These are phyloP conservation scores for Phytophthora lateralis DNA, from an alignment of 352 stramenopile species.

Conservation along the genomic window DNA sequence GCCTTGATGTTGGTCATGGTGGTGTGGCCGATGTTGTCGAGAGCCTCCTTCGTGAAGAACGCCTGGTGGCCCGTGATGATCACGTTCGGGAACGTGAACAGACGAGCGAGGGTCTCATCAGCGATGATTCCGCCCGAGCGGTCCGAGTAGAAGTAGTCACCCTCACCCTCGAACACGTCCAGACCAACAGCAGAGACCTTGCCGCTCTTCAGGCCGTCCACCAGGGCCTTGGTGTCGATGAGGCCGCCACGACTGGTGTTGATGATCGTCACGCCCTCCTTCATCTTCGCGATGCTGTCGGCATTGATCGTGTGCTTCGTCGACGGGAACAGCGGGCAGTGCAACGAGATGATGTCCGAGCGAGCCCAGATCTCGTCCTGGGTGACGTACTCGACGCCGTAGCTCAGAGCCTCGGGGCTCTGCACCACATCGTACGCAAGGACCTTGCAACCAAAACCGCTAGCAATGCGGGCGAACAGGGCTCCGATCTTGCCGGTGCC, in stretches of 20 bases:
- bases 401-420: constrained; percentile 40
- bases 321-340: constrained; percentile 73
- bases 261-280: constrained; percentile 85
- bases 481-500: constrained; percentile 57
- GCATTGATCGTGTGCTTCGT: constrained; percentile 86
- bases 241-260: constrained; percentile 87
- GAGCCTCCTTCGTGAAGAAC: constrained; percentile 73
- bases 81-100: constrained; percentile 78
- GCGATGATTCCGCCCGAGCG: constrained; percentile 57
- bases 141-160: constrained; percentile 76
- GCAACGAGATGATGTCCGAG: constrained; percentile 85
- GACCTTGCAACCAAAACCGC: constrained; percentile 38
- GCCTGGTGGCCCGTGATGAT: constrained; percentile 76
- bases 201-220: constrained; percentile 75
- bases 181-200: constrained; percentile 76
- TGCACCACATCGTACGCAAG: constrained; percentile 63
- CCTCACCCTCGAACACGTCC: constrained; percentile 83
- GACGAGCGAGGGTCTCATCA: constrained; percentile 57
- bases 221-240: constrained; percentile 76
- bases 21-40: constrained; percentile 64
- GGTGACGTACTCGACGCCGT: constrained; percentile 30
- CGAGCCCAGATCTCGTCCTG: constrained; percentile 54
- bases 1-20: constrained; percentile 75
- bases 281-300: constrained; percentile 79
- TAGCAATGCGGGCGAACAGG: constrained; percentile 53